Conservation (phyloP, 768 basidiomycete genomes). For the Fibroporia radiculosa region DNA sequence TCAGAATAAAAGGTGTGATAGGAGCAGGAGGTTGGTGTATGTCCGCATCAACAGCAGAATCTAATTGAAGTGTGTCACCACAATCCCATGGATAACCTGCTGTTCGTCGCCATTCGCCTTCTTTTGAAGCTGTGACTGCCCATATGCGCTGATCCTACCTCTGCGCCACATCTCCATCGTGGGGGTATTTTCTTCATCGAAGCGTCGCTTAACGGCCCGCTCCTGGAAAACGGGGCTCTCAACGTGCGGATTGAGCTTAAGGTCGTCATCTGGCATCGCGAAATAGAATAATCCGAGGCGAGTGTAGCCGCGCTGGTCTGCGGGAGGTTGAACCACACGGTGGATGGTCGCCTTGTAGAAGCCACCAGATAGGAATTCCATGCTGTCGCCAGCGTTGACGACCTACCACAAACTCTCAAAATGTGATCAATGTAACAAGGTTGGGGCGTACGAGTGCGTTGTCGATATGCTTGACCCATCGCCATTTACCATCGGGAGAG, state of each 20-base stretch:
- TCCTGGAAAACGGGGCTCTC: slow-evolving; percentile 42
- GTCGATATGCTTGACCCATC: slow-evolving; percentile 50
- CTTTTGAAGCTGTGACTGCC: slow-evolving; percentile 35
- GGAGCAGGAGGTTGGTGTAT: too few species aligned
- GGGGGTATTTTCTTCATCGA: slow-evolving; percentile 34
- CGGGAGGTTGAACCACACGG: slow-evolving; percentile 51
- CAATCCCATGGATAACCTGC: slow-evolving; percentile 44
- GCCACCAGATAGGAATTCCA: slow-evolving; percentile 55
- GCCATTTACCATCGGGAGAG: slow-evolving; percentile 43
- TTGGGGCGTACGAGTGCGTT: slow-evolving; percentile 39
- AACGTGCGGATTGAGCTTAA: slow-evolving; percentile 35
- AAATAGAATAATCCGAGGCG: slow-evolving; percentile 58
- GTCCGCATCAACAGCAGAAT: too few species aligned
- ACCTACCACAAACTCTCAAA: slow-evolving; percentile 26
- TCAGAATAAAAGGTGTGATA: too few species aligned
- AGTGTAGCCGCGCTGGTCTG: slow-evolving; percentile 39
- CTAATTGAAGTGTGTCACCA: slow-evolving; percentile 42
- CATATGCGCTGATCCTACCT: slow-evolving; percentile 44
- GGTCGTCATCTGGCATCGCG: slow-evolving; percentile 40
- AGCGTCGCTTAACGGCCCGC: slow-evolving; percentile 30
- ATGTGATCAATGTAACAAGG: slow-evolving; percentile 15
- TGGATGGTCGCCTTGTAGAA: slow-evolving; percentile 55
- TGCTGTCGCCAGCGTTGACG: slow-evolving; percentile 49
- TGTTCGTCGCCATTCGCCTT: slow-evolving; percentile 40
- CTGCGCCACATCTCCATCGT: slow-evolving; percentile 49